phyloP scores from a whole-genome alignment of 2,329 filamentous ascomycete genomes.

The Exserohilum rostratum region DNA sequence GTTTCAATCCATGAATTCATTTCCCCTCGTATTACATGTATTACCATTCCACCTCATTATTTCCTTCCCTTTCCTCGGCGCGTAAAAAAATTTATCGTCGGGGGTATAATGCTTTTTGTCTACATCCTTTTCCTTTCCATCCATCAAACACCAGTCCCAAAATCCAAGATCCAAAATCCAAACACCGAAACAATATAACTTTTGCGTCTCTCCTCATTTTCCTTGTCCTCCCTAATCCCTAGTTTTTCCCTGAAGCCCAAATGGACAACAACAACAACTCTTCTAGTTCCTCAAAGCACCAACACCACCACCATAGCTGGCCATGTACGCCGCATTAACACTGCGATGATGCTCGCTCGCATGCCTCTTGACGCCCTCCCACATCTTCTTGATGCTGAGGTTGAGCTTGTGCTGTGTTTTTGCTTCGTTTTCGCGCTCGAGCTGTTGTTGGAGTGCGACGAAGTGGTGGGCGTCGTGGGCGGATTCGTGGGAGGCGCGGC shows the following conservation, averaged over 20 bases:
- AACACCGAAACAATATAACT: too few species aligned
- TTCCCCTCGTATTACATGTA: neutral
- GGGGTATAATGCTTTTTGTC: conserved; percentile 1
- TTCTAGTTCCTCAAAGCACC: neutral
- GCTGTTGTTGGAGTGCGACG: conserved; percentile 4
- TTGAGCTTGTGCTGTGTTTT: conserved; percentile 29
- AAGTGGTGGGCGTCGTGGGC: conserved; percentile 32
- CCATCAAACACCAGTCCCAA: too few species aligned
- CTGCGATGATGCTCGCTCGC: conserved; percentile 39
- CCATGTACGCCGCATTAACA: conserved; percentile 37
- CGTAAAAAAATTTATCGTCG: neutral
- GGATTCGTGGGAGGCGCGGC: conserved; percentile 28
- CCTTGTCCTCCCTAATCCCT: neutral
- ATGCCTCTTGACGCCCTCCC: conserved; percentile 35
- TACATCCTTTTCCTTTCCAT: too few species aligned
- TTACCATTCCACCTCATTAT: neutral
- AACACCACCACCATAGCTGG: conserved; percentile 28
- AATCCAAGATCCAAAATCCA: too few species aligned
- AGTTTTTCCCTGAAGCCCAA: too few species aligned
- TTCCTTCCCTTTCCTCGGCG: neutral
- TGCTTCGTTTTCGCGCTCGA: conserved; percentile 10
- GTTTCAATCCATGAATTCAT: neutral
- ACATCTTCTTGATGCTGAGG: conserved; percentile 36
- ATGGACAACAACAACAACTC: too few species aligned
- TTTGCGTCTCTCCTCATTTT: neutral